Conservation (phyloP, 2,329 filamentous ascomycete genomes). For the Aspergillus thermomutatus region DNA sequence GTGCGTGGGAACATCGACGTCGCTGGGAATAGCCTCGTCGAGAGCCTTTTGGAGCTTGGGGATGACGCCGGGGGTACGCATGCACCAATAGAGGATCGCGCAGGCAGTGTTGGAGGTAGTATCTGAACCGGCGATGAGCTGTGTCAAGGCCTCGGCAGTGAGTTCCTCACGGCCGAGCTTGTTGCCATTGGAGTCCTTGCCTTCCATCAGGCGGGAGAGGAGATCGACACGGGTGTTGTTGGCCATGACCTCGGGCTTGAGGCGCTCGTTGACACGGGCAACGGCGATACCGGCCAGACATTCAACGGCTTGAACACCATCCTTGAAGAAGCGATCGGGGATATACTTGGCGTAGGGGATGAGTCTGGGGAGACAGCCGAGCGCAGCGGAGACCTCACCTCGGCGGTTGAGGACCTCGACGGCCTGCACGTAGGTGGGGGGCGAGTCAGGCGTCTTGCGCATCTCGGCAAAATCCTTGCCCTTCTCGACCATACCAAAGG, state of each 20-base stretch:
- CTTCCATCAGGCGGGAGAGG: conserved; percentile 79
- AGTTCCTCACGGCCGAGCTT: conserved; percentile 74
- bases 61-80: conserved; percentile 67
- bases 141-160: conserved; percentile 83
- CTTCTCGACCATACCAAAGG: conserved; percentile 77
- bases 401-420: conserved; percentile 86
- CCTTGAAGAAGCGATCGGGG: conserved; percentile 76
- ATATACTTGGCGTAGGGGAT: conserved; percentile 78
- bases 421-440: conserved; percentile 68
- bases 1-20: conserved; percentile 64
- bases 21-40: conserved; percentile 63
- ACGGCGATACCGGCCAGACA: conserved; percentile 85
- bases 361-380: conserved; percentile 70
- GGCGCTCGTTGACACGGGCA: conserved; percentile 70
- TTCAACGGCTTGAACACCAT: conserved; percentile 71
- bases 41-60: conserved; percentile 71
- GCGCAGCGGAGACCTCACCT: conserved; percentile 77
- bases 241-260: conserved; percentile 62
- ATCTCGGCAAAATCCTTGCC: conserved; percentile 76
- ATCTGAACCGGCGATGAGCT: conserved; percentile 73
- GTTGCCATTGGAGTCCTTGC: conserved; percentile 73
- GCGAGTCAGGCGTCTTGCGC: conserved; percentile 56
- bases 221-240: conserved; percentile 70
- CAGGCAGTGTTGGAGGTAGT: conserved; percentile 72
- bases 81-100: conserved; percentile 74